Evolutionary conservation across 495 filamentous ascomycete genomes (phyloP).

Genomic region (Tuber brumale): DNA sequence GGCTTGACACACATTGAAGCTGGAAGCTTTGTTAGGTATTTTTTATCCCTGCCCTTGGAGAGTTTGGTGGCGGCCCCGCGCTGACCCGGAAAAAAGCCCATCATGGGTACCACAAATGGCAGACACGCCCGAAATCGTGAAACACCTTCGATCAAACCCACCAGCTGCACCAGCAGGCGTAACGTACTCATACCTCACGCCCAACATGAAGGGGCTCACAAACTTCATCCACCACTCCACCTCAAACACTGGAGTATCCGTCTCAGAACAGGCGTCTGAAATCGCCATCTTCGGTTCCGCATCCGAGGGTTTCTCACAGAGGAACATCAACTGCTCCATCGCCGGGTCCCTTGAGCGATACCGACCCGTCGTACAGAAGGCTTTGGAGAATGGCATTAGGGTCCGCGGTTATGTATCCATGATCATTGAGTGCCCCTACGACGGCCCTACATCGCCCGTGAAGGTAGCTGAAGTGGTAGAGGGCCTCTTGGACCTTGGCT

Average conservation of each 20-base stretch:
- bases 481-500: constrained; percentile 83
- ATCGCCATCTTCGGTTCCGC: constrained; percentile 89
- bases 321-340: constrained; percentile 87
- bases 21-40: constrained; percentile 70
- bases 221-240: constrained; percentile 42
- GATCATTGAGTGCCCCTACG: constrained; percentile 88
- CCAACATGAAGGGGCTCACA: constrained; percentile 76
- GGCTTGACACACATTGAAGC: constrained; percentile 86
- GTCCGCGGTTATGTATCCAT: constrained; percentile 94
- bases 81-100: constrained; percentile 47
- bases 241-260: constrained; percentile 45
- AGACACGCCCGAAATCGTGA: constrained; percentile 74
- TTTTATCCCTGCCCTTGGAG: constrained; percentile 2
- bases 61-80: neutral
- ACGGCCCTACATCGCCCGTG: constrained; percentile 73
- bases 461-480: constrained; percentile 79
- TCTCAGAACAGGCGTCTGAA: constrained; percentile 51
- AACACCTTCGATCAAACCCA: constrained; percentile 45
- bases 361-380: constrained; percentile 63
- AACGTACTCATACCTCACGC: constrained; percentile 88
- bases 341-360: constrained; percentile 72
- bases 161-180: constrained; percentile 58
- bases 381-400: constrained; percentile 62
- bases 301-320: constrained; percentile 82
- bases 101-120: constrained; percentile 99